Evolutionary conservation across 768 basidiomycete species (phyloP).

Genomic region (Lactarius psammicola): DNA sequence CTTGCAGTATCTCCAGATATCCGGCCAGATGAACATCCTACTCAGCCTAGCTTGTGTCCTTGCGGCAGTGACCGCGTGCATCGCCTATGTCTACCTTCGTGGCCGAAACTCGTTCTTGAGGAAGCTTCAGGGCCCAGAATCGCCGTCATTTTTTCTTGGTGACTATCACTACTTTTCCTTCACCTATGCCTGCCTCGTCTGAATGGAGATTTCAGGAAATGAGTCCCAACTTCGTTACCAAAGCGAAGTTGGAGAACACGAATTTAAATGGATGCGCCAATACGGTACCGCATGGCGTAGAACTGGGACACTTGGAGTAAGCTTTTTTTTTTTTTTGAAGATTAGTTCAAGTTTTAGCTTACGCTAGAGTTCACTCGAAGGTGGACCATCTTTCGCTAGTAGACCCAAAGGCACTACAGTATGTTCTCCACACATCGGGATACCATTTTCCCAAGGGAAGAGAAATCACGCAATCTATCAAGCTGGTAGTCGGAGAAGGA

Average conservation of each 20-base stretch:
- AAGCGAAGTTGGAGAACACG: slow-evolving; percentile 34
- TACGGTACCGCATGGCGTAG: slow-evolving; percentile 33
- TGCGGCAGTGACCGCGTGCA: not conserved
- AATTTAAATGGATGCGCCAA: slow-evolving; percentile 31
- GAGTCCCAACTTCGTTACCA: slow-evolving; percentile 30
- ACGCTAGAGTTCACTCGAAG: slow-evolving; percentile 16
- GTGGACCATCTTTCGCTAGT: slow-evolving; percentile 1
- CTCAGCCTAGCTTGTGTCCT: slow-evolving; percentile 10
- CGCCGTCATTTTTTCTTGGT: slow-evolving; percentile 20
- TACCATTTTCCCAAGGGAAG: slow-evolving; percentile 31
- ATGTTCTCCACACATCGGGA: slow-evolving; percentile 35
- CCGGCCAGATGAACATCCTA: slow-evolving; percentile 13
- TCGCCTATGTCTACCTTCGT: slow-evolving; percentile 15
- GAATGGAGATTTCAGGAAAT: slow-evolving; percentile 28
- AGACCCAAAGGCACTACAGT: slow-evolving; percentile 32
- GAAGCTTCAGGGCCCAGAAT: slow-evolving; percentile 22
- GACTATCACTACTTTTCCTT: not conserved
- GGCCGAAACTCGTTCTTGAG: slow-evolving; percentile 17
- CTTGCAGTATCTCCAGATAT: slow-evolving; percentile 1
- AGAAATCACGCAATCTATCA: slow-evolving; percentile 15
- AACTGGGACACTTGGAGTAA: slow-evolving; percentile 29
- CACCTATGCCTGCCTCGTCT: not conserved
- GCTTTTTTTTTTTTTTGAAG: slow-evolving; percentile 4
- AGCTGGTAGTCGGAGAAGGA: slow-evolving; percentile 29
- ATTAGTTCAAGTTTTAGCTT: not conserved